Evolutionary conservation across 139 green algal genomes (phyloP).

Genomic region (Spirogloea muscicola): DNA sequence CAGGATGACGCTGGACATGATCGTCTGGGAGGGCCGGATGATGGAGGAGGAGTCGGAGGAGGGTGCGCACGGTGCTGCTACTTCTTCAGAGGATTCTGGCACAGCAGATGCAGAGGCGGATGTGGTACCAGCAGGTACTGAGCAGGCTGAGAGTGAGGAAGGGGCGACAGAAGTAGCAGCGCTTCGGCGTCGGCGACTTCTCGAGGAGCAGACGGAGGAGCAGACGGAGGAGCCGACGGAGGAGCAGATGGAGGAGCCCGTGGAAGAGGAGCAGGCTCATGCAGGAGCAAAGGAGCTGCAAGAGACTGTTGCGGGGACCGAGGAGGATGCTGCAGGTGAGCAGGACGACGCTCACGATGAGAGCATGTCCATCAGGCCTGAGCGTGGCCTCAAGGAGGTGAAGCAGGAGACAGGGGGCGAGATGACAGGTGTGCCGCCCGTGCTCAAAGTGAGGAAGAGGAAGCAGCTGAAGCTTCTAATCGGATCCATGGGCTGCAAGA

Average conservation of each 20-base stretch:
- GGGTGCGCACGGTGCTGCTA: no score
- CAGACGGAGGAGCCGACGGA: neutral
- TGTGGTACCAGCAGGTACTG: no score
- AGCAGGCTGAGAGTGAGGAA: no score
- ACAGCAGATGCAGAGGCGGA: no score
- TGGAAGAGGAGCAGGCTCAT: neutral
- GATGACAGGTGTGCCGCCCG: neutral
- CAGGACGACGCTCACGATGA: no score
- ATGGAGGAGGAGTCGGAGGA: no score
- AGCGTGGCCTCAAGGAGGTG: neutral
- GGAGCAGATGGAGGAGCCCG: neutral
- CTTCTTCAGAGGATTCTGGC: no score
- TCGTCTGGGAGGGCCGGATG: no score
- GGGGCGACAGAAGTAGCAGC: no score
- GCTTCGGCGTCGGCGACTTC: no score
- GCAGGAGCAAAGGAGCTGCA: neutral
- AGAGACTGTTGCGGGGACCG: neutral
- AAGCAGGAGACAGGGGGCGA: neutral
- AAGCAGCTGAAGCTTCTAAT: slow-evolving; percentile 20
- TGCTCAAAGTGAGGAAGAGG: neutral
- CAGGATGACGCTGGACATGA: no score
- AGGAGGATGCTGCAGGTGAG: neutral
- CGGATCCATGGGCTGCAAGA: slow-evolving; percentile 30
- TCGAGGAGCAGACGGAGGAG: neutral
- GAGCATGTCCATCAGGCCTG: no score